Base-by-base conservation (phyloP, 169 alveolate species). In the Theileria equi region DNA sequence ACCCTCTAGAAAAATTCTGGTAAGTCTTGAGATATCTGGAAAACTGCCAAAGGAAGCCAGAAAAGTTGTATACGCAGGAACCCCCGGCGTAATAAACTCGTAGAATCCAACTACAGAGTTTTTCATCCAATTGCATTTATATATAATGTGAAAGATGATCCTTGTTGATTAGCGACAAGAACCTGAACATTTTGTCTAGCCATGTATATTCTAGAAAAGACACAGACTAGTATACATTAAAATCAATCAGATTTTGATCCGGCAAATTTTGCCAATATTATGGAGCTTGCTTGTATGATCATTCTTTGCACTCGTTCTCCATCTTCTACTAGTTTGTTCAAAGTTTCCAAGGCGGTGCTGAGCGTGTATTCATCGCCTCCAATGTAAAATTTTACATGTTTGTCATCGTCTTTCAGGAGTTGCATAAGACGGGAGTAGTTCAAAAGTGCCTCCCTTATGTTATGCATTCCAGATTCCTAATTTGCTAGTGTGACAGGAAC, bases 401-500 rank as follows among this genome's bases (percentile, higher is more conserved):
- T 55, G 41, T 66, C 70, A 13, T 28, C 11, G 17, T 49, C 64
- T 16, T 50, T 44, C 13, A 74, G 72, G 3, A 66, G 45, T 4
- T 55, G 78, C 3, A 36, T 35, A 21, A 74, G 35, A 10, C 36
- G 35, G 35, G 84, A 58, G 4, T 64, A 23, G 11, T 11, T 32
- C 45, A 49, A 41, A 13, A 64, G 26, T 21, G 64, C 49, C 13
- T 36, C 38, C 63, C 73, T 64, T n/a, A 74, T 21, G 40, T 36
- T 55, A 49, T 61, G 78, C 29, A 74, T 35, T 7, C 78, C 70
- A 10, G 44, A 19, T 74, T 74, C 84, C 84, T 74, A 50, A 60
- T 34, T 5, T 34, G 21, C 40, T 8, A 10, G 62, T 17, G 29
- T 13, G 5, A 52, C 31, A 40, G 31, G 38, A 43, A 5, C 11